Evolutionary conservation across 306 rosid genomes (phyloP), one percentile per base, ranked within the genome.

Genomic region (Cucumis melo): DNA sequence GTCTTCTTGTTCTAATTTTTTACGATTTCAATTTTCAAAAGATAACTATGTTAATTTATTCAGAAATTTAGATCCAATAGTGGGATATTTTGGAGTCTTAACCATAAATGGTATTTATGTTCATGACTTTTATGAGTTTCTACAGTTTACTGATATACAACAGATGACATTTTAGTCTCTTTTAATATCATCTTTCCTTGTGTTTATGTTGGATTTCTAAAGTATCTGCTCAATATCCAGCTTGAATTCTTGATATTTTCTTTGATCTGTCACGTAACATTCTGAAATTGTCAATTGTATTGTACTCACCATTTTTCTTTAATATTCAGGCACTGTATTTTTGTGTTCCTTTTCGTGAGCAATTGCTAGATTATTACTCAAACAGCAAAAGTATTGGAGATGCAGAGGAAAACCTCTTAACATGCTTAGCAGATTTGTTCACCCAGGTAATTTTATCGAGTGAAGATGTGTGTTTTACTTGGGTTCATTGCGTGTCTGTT

Each of bases 291-390:
- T 70, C 20, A 42, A 0, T 70, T 4, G 14, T 42, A 46, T 72
- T 29, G 6, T 36, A 53, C 77, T 53, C 62, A 73, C 48, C 62
- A 32, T 80, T 82, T 64, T 78, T 32, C 66, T 21, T 57, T 76
- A 46, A 63, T 68, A 44, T 81, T 83, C 91, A 92, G 99, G 99
- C 99, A 19, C 92, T 95, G 73, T 95, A 95, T 83, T 95, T 95
- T 78, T 95, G 99, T 76, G 99, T 92, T 82, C 99, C 99, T 51
- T 95, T 95, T 81, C 99, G 99, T 3, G 98, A 95, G 71, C 98
- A 95, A 65, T 85, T 95, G 76, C 81, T 95, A 54, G 97, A 92
- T 72, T 95, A 90, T 77, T 95, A 92, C 85, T 87, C 93, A 75
- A 92, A 75, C 85, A 86, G 78, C 88, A 95, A 87, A 84, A 89